These are phyloP conservation scores for Boeremia lycopersici DNA, from an alignment of 2,329 filamentous ascomycete species.

Conservation along the genomic window DNA sequence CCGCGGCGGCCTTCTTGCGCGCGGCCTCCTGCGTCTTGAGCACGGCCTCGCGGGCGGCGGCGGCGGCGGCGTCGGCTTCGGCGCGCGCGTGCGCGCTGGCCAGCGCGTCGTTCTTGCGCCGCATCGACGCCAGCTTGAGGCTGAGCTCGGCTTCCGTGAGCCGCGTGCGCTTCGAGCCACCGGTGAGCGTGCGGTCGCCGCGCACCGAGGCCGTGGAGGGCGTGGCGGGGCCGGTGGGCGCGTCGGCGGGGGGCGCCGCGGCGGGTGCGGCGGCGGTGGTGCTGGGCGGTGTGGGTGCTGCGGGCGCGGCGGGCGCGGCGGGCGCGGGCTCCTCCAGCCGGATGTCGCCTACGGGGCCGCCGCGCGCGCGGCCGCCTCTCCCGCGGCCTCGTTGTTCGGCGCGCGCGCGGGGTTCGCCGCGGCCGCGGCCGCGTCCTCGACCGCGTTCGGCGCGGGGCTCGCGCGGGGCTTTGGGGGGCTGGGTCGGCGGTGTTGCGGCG, in stretches of 20 bases:
- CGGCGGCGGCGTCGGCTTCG: conserved; percentile 70
- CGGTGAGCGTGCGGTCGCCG: conserved; percentile 43
- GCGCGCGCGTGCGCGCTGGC: conserved; percentile 67
- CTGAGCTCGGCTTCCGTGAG: conserved; percentile 69
- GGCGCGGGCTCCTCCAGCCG: conserved; percentile 12
- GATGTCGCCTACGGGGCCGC: conserved; percentile 13
- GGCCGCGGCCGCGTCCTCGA: conserved; percentile 28
- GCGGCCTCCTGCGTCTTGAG: conserved; percentile 57
- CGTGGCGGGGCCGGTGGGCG: conserved; percentile 32
- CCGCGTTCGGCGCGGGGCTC: conserved; percentile 36
- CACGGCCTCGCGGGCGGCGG: conserved; percentile 66
- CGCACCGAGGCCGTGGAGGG: conserved; percentile 37
- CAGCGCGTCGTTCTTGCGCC: conserved; percentile 65
- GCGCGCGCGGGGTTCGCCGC: conserved; percentile 31
- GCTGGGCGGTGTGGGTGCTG: conserved; percentile 12
- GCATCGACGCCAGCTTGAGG: conserved; percentile 65
- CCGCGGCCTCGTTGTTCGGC: conserved; percentile 31
- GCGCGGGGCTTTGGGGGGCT: conserved; percentile 31
- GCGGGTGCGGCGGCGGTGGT: conserved; percentile 19
- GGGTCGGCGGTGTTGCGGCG: conserved; percentile 29
- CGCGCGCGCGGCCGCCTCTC: conserved; percentile 28
- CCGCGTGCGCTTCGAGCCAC: conserved; percentile 40
- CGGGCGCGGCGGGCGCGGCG: conserved; percentile 30
- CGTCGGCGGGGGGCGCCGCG: conserved; percentile 22
- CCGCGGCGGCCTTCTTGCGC: conserved; percentile 44